These are phyloP conservation scores for Mycena rosella DNA, from an alignment of 768 basidiomycete species.

Conservation along the genomic window DNA sequence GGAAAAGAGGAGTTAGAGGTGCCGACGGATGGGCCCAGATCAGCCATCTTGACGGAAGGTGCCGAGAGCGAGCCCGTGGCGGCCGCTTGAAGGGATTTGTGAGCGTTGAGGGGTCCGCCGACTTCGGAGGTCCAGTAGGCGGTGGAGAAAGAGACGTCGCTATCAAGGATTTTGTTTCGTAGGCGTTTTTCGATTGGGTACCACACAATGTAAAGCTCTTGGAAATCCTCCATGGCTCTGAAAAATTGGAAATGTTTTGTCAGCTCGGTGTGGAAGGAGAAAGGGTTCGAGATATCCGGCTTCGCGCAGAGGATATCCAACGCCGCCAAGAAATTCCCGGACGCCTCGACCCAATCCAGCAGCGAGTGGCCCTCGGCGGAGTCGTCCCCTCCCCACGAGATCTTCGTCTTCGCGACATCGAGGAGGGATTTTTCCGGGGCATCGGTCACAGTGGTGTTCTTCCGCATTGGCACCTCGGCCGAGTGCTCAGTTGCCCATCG, in stretches of 20 bases:
- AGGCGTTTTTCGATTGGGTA: slow-evolving; percentile 6
- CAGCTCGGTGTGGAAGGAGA: slow-evolving; percentile 3
- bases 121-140: not conserved
- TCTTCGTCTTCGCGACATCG: not conserved
- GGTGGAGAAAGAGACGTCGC: not conserved
- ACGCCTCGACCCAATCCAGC: not conserved
- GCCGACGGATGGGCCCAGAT: not conserved
- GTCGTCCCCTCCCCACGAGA: slow-evolving; percentile 12
- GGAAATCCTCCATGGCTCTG: not conserved
- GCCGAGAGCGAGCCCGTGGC: not conserved
- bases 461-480: not conserved
- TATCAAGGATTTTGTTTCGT: not conserved
- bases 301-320: not conserved
- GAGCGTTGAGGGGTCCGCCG: not conserved
- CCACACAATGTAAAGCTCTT: not conserved
- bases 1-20: not conserved
- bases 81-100: not conserved
- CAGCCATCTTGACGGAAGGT: not conserved
- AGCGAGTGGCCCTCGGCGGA: not conserved
- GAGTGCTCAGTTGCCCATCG: not conserved
- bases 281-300: not conserved
- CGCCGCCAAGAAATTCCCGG: not conserved
- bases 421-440: not conserved
- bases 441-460: not conserved
- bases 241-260: not conserved